A percentile compares a stretch with the other conserved stretches of the same genome.
Conservation (phyloP, 2,329 filamentous ascomycete species). For the Nemania bipapillata region DNA sequence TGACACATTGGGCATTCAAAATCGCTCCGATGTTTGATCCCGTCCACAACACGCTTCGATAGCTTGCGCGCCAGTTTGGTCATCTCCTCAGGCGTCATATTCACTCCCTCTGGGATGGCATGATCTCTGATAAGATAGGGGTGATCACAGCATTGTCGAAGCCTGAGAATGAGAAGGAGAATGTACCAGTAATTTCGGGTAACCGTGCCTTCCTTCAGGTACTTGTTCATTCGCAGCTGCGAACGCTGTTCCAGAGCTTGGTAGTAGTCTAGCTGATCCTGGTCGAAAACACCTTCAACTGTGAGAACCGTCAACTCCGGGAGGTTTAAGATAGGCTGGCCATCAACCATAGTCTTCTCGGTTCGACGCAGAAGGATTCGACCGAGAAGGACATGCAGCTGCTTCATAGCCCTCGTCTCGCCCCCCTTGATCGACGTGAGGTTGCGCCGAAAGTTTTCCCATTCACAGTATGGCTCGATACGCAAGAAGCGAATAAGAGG, state of each 20-base stretch:
- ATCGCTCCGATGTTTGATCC: slow-evolving; percentile 32
- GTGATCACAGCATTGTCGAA: slow-evolving; percentile 85
- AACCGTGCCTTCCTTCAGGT: slow-evolving; percentile 54
- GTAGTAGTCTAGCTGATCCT: slow-evolving; percentile 75
- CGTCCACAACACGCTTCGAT: slow-evolving; percentile 32
- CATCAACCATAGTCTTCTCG: slow-evolving; percentile 82
- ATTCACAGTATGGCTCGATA: slow-evolving; percentile 78
- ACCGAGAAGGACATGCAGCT: slow-evolving; percentile 79
- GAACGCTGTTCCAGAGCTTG: slow-evolving; percentile 59
- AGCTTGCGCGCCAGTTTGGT: slow-evolving; percentile 43
- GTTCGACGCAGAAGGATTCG: slow-evolving; percentile 85
- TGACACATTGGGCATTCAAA: slow-evolving; percentile 47
- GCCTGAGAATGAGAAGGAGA: slow-evolving; percentile 78
- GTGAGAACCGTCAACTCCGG: slow-evolving; percentile 72
- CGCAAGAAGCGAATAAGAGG: slow-evolving; percentile 81
- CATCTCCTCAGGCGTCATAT: slow-evolving; percentile 48
- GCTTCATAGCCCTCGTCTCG: slow-evolving; percentile 69
- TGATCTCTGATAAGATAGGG: slow-evolving; percentile 71
- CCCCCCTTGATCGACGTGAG: slow-evolving; percentile 58
- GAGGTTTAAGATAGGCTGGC: slow-evolving; percentile 77
- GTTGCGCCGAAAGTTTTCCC: slow-evolving; percentile 69
- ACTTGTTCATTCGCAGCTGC: slow-evolving; percentile 45
- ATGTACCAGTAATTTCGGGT: slow-evolving; percentile 81
- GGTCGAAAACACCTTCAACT: slow-evolving; percentile 71
- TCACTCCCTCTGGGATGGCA: slow-evolving; percentile 47